Conservation (phyloP, 148 eudicot genomes). For the Suaeda aralocaspica region DNA sequence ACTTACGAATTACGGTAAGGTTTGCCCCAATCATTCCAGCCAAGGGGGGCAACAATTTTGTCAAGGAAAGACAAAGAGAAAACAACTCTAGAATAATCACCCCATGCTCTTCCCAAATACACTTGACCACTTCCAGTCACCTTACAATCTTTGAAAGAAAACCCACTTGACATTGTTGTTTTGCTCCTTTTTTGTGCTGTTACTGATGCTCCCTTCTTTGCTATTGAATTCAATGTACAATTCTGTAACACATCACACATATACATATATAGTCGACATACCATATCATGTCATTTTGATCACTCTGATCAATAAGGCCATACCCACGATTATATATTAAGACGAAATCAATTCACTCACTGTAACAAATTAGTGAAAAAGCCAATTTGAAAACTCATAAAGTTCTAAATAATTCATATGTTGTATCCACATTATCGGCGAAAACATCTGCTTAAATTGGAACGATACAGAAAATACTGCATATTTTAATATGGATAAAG, state of each 20-base stretch:
- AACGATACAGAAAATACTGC: too few species aligned
- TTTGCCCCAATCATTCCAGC: conserved; percentile 64
- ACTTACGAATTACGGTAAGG: conserved; percentile 35
- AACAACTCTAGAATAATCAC: conserved; percentile 56
- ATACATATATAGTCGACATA: too few species aligned
- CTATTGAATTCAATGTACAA: conserved; percentile 46
- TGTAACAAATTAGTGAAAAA: too few species aligned
- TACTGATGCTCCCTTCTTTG: conserved; percentile 50
- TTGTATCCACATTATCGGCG: too few species aligned
- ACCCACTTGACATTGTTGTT: conserved; percentile 47
- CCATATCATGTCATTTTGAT: too few species aligned
- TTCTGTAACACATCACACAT: conserved; percentile 27
- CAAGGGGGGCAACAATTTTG: conserved; percentile 50
- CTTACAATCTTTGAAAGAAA: conserved; percentile 53
- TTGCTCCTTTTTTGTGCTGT: conserved; percentile 60
- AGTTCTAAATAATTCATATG: too few species aligned
- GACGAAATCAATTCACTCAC: too few species aligned
- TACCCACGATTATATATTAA: too few species aligned
- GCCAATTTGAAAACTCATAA: too few species aligned
- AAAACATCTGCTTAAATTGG: too few species aligned
- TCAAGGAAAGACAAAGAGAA: conserved; percentile 63
- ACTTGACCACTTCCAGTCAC: conserved; percentile 49
- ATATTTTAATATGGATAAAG: too few species aligned
- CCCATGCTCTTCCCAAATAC: conserved; percentile 77
- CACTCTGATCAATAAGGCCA: too few species aligned